A percentile compares a stretch with the other conserved stretches of the same genome.
These are phyloP conservation scores for Nothomitra cinnamomea DNA, from an alignment of 2,329 filamentous ascomycete genomes.

Conservation along the genomic window DNA sequence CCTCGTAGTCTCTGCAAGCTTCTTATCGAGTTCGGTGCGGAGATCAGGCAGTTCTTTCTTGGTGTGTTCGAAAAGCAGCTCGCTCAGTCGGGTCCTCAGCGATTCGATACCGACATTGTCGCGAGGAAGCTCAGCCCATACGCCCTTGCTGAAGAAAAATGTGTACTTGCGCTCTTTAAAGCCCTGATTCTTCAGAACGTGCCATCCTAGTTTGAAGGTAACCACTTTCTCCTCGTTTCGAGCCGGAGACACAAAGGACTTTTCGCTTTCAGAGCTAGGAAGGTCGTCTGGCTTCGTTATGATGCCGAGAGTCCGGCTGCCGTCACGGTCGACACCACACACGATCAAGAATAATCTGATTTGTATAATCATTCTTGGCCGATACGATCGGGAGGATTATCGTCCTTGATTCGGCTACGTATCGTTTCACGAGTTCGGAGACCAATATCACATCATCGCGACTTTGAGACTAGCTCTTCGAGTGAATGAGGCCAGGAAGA, in stretches of 20 bases:
- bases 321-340: constrained; percentile 16
- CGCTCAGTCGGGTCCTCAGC: constrained; percentile 19
- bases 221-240: constrained; percentile 14
- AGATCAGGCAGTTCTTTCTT: constrained; percentile 17
- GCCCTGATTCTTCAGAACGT: constrained; percentile 8
- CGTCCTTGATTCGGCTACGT: constrained; percentile 25
- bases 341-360: constrained; percentile 21
- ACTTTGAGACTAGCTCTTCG: constrained; percentile 29
- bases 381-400: constrained; percentile 31
- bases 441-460: constrained; percentile 29
- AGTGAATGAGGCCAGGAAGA: constrained; percentile 36
- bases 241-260: constrained; percentile 13
- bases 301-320: constrained; percentile 21
- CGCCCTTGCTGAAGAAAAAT: constrained; percentile 22
- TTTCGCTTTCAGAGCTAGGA: constrained; percentile 15
- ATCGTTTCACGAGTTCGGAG: constrained; percentile 25
- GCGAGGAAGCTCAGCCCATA: constrained; percentile 16
- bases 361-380: constrained; percentile 24
- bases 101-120: constrained; percentile 17
- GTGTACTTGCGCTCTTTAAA: constrained; percentile 20
- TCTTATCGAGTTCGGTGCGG: constrained; percentile 2
- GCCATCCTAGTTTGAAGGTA: constrained; percentile 15
- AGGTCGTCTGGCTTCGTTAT: constrained; percentile 22
- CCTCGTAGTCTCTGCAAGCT: constrained; percentile 10
- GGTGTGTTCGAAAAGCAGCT: constrained; percentile 20